Conservation (phyloP, 768 basidiomycete species). For the Suillus discolor region DNA sequence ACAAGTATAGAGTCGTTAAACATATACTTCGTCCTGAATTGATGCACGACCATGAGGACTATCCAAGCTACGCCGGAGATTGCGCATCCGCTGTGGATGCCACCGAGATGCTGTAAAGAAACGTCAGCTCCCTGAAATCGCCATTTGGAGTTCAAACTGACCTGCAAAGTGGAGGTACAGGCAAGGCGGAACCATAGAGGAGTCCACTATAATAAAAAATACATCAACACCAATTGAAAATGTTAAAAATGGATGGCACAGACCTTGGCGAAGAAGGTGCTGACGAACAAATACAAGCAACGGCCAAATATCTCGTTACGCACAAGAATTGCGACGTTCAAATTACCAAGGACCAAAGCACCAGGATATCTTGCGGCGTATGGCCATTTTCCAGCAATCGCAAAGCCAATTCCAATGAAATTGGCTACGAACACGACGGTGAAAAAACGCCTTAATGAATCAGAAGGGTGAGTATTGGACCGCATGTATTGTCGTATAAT, state of each 20-base stretch:
- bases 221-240: not conserved
- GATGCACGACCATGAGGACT: conserved; percentile 59
- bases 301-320: conserved; percentile 85
- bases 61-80: conserved; percentile 73
- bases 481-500: not conserved
- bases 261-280: conserved; percentile 73
- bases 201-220: conserved; percentile 52
- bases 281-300: conserved; percentile 67
- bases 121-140: conserved; percentile 12
- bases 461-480: conserved; percentile 3
- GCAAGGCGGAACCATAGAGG: conserved; percentile 72
- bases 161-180: conserved; percentile 74
- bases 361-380: conserved; percentile 69
- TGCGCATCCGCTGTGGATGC: conserved; percentile 78
- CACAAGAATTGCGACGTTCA: conserved; percentile 72
- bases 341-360: conserved; percentile 74
- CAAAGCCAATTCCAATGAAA: conserved; percentile 57
- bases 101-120: conserved; percentile 64
- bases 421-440: conserved; percentile 63
- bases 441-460: conserved; percentile 65
- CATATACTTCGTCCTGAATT: conserved; percentile 49
- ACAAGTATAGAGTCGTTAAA: conserved; percentile 60
- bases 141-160: conserved; percentile 21
- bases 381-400: conserved; percentile 63
- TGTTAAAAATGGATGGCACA: not conserved